phyloP scores from a whole-genome alignment of 1,139 yeast genomes.

The Zygoascus meyerae region DNA sequence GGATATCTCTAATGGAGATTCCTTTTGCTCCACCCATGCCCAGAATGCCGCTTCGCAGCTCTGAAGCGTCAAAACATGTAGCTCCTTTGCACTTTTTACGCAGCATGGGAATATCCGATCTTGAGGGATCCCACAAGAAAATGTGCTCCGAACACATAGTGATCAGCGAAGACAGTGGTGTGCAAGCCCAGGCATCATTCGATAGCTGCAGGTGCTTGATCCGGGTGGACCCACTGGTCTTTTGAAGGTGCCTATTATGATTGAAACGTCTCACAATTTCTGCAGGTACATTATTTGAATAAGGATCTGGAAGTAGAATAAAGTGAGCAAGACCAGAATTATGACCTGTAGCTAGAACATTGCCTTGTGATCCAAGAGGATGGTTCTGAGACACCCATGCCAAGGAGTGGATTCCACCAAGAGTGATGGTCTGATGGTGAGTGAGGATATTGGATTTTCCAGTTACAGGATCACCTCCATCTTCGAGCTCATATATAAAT shows the following conservation, averaged over 20 bases:
- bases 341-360: slow-evolving; percentile 60
- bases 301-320: slow-evolving; percentile 57
- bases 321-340: slow-evolving; percentile 63
- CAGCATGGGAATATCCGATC: slow-evolving; percentile 49
- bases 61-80: slow-evolving; percentile 47
- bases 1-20: slow-evolving; percentile 60
- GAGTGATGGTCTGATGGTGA: slow-evolving; percentile 67
- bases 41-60: slow-evolving; percentile 45
- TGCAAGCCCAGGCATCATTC: slow-evolving; percentile 38
- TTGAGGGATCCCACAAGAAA: slow-evolving; percentile 65
- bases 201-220: slow-evolving; percentile 38
- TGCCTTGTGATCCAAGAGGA: slow-evolving; percentile 33
- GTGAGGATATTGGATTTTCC: slow-evolving; percentile 39
- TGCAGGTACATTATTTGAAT: slow-evolving; percentile 47
- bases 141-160: slow-evolving; percentile 58
- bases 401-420: slow-evolving; percentile 62
- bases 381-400: slow-evolving; percentile 51
- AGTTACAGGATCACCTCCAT: slow-evolving; percentile 1
- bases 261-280: slow-evolving; percentile 70
- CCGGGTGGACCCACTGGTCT: slow-evolving; percentile 25
- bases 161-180: slow-evolving; percentile 42
- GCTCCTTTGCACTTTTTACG: slow-evolving; percentile 51
- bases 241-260: slow-evolving; percentile 54
- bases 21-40: slow-evolving; percentile 69
- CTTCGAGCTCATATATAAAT: slow-evolving; percentile 52